phyloP scores from a whole-genome alignment of 257 asterid species.

The Jacaranda copaia region DNA sequence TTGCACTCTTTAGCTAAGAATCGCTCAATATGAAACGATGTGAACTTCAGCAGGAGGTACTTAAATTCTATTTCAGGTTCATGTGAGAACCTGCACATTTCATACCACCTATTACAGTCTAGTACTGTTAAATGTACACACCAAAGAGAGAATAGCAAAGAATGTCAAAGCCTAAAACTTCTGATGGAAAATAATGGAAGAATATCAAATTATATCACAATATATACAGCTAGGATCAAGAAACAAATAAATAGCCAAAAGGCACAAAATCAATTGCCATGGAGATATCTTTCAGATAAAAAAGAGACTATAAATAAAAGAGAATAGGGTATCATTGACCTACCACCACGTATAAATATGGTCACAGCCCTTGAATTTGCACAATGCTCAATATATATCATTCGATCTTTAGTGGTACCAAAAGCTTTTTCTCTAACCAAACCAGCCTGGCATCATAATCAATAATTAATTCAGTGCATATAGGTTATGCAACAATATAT shows the following conservation, averaged over 20 bases:
- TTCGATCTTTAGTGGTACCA: constrained; percentile 95
- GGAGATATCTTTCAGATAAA: neutral
- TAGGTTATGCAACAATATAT: neutral
- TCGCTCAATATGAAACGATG: neutral
- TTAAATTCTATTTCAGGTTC: too few relatives aligned
- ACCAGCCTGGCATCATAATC: constrained; percentile 72
- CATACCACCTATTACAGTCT: too few relatives aligned
- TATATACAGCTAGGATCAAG: neutral
- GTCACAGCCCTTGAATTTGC: constrained; percentile 98
- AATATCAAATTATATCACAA: neutral
- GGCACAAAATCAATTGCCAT: neutral
- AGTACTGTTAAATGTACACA: too few relatives aligned
- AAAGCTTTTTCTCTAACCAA: constrained; percentile 93
- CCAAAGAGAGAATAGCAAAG: too few relatives aligned
- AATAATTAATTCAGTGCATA: constrained; percentile 20
- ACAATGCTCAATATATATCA: constrained; percentile 98
- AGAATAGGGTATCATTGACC: constrained; percentile 41
- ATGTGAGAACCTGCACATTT: neutral
- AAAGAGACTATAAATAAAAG: neutral
- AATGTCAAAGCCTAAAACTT: too few relatives aligned
- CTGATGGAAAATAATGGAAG: too few relatives aligned
- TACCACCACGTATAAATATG: constrained; percentile 96
- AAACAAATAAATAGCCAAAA: neutral
- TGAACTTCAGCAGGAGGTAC: too few relatives aligned
- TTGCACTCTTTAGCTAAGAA: constrained; percentile 7